Base-by-base conservation (phyloP, 306 rosid species). In the Vachellia collinsii region DNA sequence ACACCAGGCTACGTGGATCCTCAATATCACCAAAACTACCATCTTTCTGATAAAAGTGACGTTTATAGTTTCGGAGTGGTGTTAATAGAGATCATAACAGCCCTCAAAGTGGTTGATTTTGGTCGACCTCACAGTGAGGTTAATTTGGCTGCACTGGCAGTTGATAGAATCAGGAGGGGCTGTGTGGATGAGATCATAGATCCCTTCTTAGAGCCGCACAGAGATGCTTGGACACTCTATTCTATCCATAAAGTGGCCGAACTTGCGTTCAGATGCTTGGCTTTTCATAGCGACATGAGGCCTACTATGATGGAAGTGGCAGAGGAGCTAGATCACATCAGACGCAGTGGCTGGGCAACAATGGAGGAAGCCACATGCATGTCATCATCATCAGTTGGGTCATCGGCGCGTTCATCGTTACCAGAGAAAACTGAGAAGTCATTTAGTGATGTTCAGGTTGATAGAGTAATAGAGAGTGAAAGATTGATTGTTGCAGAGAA, bases 1-100 rank as follows among this genome's bases (percentile, higher is more conserved):
- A 95, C 99, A 76, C 99, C 99, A 0, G 99, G 99, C 68, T 95
- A 95, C 65, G 94, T 95, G 11, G 99, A 95, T 79, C 99, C 98
- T n/a, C 96, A 95, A 54, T 95, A 95, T 85, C 99, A 95, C 78
- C 99, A 95, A 79, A 95, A 95, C 73, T 93, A 93, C 72, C 94
- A 95, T 72, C 99, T 95, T 80, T 90, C 99, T 17, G 99, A 95
- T 84, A 95, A 87, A 80, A 95, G 99, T 53, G 99, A 95, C 72
- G 99, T 95, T 50, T 95, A 95, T 77, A 95, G 99, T 72, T 95
- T 95, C 6, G 99, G 99, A 53, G 99, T 95, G 43, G 99, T 95
- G 74, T 83, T 95, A 59, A 61, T 93, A 71, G 99, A 95, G 97
- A 95, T 95, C 70, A 93, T 95, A 81, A 93, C 99, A 11, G 93